Evolutionary conservation across 2,329 filamentous ascomycete species (phyloP).

Genomic region (Geosmithia putterillii): DNA sequence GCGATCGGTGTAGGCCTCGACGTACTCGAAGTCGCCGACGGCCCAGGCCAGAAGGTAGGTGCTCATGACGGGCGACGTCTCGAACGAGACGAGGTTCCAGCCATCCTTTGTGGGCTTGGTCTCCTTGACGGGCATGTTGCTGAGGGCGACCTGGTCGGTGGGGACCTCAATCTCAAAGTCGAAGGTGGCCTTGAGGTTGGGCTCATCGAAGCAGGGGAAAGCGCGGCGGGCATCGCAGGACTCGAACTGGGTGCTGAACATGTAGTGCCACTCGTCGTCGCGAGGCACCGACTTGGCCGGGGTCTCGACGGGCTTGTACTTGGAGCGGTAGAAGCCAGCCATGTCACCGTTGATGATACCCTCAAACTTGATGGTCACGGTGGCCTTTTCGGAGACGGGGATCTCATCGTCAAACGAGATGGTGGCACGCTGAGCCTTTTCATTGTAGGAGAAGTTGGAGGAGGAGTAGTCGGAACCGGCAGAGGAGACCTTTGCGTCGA

Average conservation of each 20-base stretch:
- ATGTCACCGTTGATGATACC: conserved; percentile 82
- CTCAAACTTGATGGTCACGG: conserved; percentile 60
- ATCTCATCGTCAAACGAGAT: conserved; percentile 65
- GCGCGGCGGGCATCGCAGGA: conserved; percentile 88
- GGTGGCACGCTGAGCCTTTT: conserved; percentile 70
- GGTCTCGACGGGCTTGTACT: conserved; percentile 72
- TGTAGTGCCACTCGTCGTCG: conserved; percentile 55
- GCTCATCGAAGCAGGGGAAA: conserved; percentile 97
- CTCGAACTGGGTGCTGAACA: conserved; percentile 96
- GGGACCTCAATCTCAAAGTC: conserved; percentile 90
- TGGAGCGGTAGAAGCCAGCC: conserved; percentile 87
- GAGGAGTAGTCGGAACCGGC: conserved; percentile 44
- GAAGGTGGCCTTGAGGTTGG: conserved; percentile 91
- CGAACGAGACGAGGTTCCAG: conserved; percentile 66
- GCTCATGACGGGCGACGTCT: conserved; percentile 81
- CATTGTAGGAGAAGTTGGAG: conserved; percentile 65
- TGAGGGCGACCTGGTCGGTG: conserved; percentile 74
- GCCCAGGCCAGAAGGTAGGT: conserved; percentile 89
- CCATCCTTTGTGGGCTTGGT: conserved; percentile 47
- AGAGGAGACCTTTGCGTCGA: conserved; percentile 46
- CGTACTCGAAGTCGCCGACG: conserved; percentile 91
- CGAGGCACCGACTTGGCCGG: conserved; percentile 67
- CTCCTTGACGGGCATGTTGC: conserved; percentile 87
- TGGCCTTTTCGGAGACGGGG: conserved; percentile 51
- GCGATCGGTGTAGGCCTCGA: conserved; percentile 82